These are phyloP conservation scores for Boeremia lycopersici DNA, from an alignment of 2,329 filamentous ascomycete genomes.

Conservation along the genomic window DNA sequence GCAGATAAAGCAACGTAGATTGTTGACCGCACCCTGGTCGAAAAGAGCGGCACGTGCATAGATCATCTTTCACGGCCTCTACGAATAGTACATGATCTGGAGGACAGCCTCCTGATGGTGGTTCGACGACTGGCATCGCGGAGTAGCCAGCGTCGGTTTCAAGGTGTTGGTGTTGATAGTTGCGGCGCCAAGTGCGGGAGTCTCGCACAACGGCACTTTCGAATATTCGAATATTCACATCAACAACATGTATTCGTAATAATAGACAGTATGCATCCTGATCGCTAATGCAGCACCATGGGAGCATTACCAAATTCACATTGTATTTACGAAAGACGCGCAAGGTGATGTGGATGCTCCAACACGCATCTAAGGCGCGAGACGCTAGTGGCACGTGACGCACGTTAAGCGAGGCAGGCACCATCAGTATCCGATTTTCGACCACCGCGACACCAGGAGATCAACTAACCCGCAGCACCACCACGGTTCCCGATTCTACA, in stretches of 20 bases:
- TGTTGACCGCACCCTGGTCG: neutral
- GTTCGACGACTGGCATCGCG: neutral
- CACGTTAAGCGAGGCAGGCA: conserved; percentile 8
- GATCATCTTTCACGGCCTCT: no score
- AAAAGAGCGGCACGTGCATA: neutral
- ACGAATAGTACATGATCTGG: no score
- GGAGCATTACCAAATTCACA: neutral
- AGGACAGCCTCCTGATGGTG: no score
- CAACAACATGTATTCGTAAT: neutral
- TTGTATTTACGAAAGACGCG: neutral
- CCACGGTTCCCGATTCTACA: conserved; percentile 35
- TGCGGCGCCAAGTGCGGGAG: conserved; percentile 6
- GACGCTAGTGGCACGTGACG: conserved; percentile 5
- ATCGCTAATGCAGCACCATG: neutral
- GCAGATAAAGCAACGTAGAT: neutral
- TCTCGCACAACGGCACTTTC: conserved; percentile 1
- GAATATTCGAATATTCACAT: neutral
- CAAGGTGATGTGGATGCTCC: neutral
- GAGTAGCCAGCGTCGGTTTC: neutral
- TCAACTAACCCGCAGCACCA: conserved; percentile 43
- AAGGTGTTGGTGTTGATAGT: neutral
- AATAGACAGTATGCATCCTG: neutral
- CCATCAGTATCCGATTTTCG: conserved; percentile 1
- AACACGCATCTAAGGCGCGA: neutral
- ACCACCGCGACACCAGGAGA: conserved; percentile 11